Conservation (phyloP, 192 early-diverging fungal species). For the Piromyces finnis region DNA sequence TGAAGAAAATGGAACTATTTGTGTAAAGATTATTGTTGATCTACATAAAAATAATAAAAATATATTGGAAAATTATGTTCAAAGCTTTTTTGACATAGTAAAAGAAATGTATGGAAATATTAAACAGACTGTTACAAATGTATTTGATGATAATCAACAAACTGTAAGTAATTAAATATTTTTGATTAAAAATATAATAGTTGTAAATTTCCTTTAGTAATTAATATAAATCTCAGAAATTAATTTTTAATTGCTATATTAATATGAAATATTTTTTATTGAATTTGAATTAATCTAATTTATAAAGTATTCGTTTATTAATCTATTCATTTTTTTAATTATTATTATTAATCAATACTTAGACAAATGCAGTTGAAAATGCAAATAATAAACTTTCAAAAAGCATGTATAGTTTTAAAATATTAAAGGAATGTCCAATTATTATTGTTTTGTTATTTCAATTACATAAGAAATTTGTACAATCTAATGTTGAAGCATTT, state of each 20-base stretch:
- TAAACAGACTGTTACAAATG: conserved; percentile 59
- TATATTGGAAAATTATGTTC: conserved; percentile 66
- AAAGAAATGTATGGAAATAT: conserved; percentile 87
- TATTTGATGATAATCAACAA: conserved; percentile 38
- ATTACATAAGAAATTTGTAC: conserved; percentile 65
- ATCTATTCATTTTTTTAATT: too few species aligned
- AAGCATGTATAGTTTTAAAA: conserved; percentile 84
- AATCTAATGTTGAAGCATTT: conserved; percentile 62
- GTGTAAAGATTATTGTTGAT: conserved; percentile 88
- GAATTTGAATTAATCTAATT: too few species aligned
- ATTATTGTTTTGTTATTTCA: conserved; percentile 92
- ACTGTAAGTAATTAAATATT: neutral
- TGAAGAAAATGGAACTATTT: conserved; percentile 91
- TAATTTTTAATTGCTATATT: too few species aligned
- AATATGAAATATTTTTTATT: too few species aligned
- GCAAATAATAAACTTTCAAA: conserved; percentile 40
- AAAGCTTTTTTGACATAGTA: conserved; percentile 80
- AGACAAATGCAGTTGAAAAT: conserved; percentile 21
- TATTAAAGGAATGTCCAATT: conserved; percentile 93
- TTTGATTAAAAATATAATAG: too few species aligned
- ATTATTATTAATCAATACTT: too few species aligned
- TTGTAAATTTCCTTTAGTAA: too few species aligned
- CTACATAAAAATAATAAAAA: conserved; percentile 75
- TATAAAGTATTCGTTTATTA: too few species aligned
- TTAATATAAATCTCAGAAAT: too few species aligned